A percentile compares a stretch with the other conserved stretches of the same genome.
Conservation (phyloP, 805 yeast genomes). For the Candida broadrunensis region DNA sequence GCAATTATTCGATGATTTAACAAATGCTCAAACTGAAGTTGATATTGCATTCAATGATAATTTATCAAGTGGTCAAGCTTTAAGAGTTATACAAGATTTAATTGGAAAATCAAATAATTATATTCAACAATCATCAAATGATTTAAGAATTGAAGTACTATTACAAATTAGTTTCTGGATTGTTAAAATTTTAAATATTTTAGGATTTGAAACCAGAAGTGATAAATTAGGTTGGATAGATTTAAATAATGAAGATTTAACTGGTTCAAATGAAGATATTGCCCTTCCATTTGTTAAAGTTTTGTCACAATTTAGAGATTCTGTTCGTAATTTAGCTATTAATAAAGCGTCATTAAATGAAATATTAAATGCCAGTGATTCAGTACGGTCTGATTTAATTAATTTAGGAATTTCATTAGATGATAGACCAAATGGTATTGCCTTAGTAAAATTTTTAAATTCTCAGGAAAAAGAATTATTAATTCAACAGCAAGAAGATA, state of each 20-base stretch:
- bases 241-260: constrained; percentile 12
- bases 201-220: constrained; percentile 72
- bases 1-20: constrained; percentile 49
- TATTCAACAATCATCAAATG: constrained; percentile 44
- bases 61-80: constrained; percentile 72
- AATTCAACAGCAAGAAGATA: constrained; percentile 56
- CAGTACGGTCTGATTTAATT: constrained; percentile 67
- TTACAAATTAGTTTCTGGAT: constrained; percentile 64
- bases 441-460: constrained; percentile 78
- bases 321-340: constrained; percentile 73
- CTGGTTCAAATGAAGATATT: constrained; percentile 52
- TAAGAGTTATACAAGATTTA: constrained; percentile 63
- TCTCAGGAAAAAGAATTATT: constrained; percentile 67
- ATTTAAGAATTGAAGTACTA: constrained; percentile 63
- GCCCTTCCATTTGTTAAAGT: constrained; percentile 79
- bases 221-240: constrained; percentile 84
- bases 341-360: constrained; percentile 46
- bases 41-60: constrained; percentile 87
- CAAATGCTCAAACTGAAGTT: constrained; percentile 52
- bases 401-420: constrained; percentile 81
- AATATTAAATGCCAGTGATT: constrained; percentile 70
- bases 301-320: constrained; percentile 77
- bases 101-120: constrained; percentile 73
- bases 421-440: constrained; percentile 79
- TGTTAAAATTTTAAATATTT: constrained; percentile 61